Evolutionary conservation across 768 basidiomycete species (phyloP), one percentile per base, ranked within the genome.

Genomic region (Tylopilus balloui): DNA sequence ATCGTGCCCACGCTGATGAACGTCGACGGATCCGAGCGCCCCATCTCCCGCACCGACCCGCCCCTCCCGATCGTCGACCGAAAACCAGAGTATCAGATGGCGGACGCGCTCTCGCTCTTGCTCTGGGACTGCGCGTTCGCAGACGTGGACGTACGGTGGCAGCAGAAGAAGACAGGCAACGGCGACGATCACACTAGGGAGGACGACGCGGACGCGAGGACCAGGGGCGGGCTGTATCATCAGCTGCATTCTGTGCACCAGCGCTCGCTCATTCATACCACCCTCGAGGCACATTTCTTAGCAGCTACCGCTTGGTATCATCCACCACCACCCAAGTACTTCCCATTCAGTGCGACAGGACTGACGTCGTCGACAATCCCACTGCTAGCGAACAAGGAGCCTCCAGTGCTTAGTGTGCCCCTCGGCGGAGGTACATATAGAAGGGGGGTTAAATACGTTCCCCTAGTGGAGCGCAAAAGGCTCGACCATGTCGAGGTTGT

Each of bases 41-140:
- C 51, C 5, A 40, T 20, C 28, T 42, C 42, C 24, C 32, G 52
- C 7, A 10, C 27, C n/a, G 47, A 56, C 19, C 13, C 55, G 55
- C 48, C 72, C 69, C 68, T 75, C 12, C 70, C 78, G 31, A 63
- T 83, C 14, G 77, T 92, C 23, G 74, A 80, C 48, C 67, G 78
- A 43, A 94, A 93, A 64, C 95, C 95, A 3, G 80, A 82, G 41
- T 98, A 97, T 64, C 84, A 88, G 57, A 98, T 98, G 89, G 92
- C 93, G 7, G 88, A 94, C 56, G 86, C 81, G 1, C 74, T 96
- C 0, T 94, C 95, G 1, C 79, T 99, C 32, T 78, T 97, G 68
- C 80, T 98, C 13, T 95, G 92, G 88, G 84, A 90, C 21, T 94
- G 92, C 61, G 81, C 74, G 1, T 97, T 91, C 66, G 69, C 75